phyloP scores from a whole-genome alignment of 441 rosid genomes.

The Raphanus hybrid region DNA sequence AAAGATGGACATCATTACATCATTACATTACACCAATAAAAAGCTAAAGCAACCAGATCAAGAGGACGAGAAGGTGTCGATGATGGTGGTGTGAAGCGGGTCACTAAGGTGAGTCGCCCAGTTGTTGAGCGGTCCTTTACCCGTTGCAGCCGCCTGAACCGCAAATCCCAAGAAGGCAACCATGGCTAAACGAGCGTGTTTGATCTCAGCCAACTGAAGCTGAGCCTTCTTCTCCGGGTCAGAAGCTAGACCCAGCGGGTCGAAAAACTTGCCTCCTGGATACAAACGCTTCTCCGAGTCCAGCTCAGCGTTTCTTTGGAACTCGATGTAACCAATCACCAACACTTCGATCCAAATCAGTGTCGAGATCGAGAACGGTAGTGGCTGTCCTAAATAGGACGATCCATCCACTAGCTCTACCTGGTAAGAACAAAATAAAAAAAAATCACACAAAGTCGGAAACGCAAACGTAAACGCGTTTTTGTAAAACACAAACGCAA shows the following conservation, averaged over 20 bases:
- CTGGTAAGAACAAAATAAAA: conserved; percentile 38
- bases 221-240: conserved; percentile 88
- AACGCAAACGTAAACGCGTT: conserved; percentile 14
- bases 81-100: conserved; percentile 94
- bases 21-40: not conserved
- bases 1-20: conserved; percentile 13
- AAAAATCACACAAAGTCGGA: conserved; percentile 4
- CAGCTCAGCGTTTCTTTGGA: conserved; percentile 91
- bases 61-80: conserved; percentile 70
- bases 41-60: conserved; percentile 32
- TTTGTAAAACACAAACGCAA: not conserved
- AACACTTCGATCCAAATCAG: conserved; percentile 90
- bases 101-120: conserved; percentile 97
- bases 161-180: conserved; percentile 87
- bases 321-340: conserved; percentile 91
- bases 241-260: conserved; percentile 77
- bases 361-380: conserved; percentile 81
- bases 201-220: conserved; percentile 94
- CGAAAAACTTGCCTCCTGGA: conserved; percentile 85
- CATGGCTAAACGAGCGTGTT: conserved; percentile 99
- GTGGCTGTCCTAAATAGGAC: conserved; percentile 86
- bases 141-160: conserved; percentile 89
- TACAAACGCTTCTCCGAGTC: conserved; percentile 82
- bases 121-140: conserved; percentile 88
- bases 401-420: conserved; percentile 92